Evolutionary conservation across 2,329 filamentous ascomycete species (phyloP).

Genomic region (Claviceps pazoutovae): DNA sequence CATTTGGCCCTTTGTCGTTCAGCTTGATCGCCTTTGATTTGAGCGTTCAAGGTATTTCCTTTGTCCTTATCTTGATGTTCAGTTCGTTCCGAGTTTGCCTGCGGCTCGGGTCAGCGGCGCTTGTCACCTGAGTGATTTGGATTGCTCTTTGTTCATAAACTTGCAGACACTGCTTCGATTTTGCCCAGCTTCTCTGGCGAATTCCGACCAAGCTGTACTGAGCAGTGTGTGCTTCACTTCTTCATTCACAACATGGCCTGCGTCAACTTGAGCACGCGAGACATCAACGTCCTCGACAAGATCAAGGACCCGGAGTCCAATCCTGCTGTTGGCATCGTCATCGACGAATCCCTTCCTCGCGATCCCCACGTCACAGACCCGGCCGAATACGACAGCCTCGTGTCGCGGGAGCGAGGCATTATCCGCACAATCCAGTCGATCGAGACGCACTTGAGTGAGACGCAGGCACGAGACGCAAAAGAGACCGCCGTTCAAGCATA

Average conservation of each 20-base stretch:
- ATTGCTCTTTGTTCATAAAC: too few relatives aligned
- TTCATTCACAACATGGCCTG: constrained; percentile 24
- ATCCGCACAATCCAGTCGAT: constrained; percentile 39
- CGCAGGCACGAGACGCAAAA: constrained; percentile 21
- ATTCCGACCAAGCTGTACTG: too few relatives aligned
- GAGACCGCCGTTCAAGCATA: constrained; percentile 31
- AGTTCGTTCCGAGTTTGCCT: too few relatives aligned
- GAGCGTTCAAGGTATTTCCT: too few relatives aligned
- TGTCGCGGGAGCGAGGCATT: constrained; percentile 37
- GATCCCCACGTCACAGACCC: constrained; percentile 43
- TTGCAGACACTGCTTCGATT: too few relatives aligned
- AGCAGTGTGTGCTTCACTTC: not conserved
- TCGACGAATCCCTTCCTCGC: constrained; percentile 39
- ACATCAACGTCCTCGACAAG: constrained; percentile 49
- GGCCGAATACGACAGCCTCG: constrained; percentile 35
- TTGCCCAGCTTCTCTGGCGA: too few relatives aligned
- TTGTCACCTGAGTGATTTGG: too few relatives aligned
- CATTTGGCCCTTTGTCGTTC: too few relatives aligned
- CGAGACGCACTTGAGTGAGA: constrained; percentile 37
- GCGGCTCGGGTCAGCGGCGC: too few relatives aligned
- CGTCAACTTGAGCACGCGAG: constrained; percentile 38
- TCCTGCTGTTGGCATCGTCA: constrained; percentile 36
- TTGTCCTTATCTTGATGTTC: too few relatives aligned
- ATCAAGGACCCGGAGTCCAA: constrained; percentile 54
- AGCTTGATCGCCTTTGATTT: too few relatives aligned